A percentile compares a stretch with the other conserved stretches of the same genome.
phyloP scores from a whole-genome alignment of 2,329 filamentous ascomycete species.

The Microdochium nivale region DNA sequence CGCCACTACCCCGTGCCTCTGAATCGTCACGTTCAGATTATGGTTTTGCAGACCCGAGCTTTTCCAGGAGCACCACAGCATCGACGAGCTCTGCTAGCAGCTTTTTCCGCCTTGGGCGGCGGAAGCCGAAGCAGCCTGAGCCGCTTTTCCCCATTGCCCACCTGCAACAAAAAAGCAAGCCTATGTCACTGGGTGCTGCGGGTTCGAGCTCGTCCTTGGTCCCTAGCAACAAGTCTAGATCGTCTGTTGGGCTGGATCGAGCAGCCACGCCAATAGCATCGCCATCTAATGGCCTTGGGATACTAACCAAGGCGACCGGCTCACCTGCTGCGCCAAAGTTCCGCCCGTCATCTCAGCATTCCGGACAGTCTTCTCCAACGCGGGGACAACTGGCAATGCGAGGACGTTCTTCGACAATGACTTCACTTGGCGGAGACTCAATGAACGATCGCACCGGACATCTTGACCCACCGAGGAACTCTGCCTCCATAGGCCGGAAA shows the following conservation, averaged over 20 bases:
- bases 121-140: slow-evolving; percentile 65
- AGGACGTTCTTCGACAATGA: slow-evolving; percentile 82
- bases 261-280: slow-evolving; percentile 21
- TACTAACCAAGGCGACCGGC: slow-evolving; percentile 22
- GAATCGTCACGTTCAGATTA: slow-evolving; percentile 88
- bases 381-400: slow-evolving; percentile 52
- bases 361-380: slow-evolving; percentile 60
- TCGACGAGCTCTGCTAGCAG: slow-evolving; percentile 58
- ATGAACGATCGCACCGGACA: slow-evolving; percentile 51
- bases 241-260: neutral
- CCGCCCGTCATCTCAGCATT: slow-evolving; percentile 36
- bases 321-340: slow-evolving; percentile 44
- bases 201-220: slow-evolving; percentile 35
- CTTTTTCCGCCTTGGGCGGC: slow-evolving; percentile 73
- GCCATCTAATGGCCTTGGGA: slow-evolving; percentile 18
- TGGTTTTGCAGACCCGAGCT: slow-evolving; percentile 60
- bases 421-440: slow-evolving; percentile 66
- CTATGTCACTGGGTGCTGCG: slow-evolving; percentile 17
- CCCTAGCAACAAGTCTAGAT: slow-evolving; percentile 8
- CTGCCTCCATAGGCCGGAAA: slow-evolving; percentile 82
- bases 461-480: slow-evolving; percentile 45
- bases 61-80: slow-evolving; percentile 49
- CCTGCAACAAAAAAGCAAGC: slow-evolving; percentile 64
- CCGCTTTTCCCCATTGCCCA: slow-evolving; percentile 79
- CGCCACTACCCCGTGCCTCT: slow-evolving; percentile 59